A percentile compares a stretch with the other conserved stretches of the same genome.
Evolutionary conservation across 345 rosid species (phyloP).

Genomic region (thale cress (Arabidopsis thaliana)): TAIR10.1 NC_003076.8:1842501-1843000

Average conservation of each 20-base stretch:
- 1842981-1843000: slow-evolving; percentile 51
- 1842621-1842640: slow-evolving; percentile 92
- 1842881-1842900: slow-evolving; percentile 73
- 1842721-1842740: slow-evolving; percentile 70
- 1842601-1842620: slow-evolving; percentile 91
- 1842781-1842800: slow-evolving; percentile 58
- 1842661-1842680: slow-evolving; percentile 88
- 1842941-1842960: slow-evolving; percentile 70
- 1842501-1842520: slow-evolving; percentile 93
- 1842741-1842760: slow-evolving; percentile 74
- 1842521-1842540: slow-evolving; percentile 86
- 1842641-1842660: slow-evolving; percentile 94
- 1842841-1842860: slow-evolving; percentile 76
- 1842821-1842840: slow-evolving; percentile 66
- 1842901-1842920: slow-evolving; percentile 78
- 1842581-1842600: slow-evolving; percentile 83
- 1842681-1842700: slow-evolving; percentile 92
- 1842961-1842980: slow-evolving; percentile 55
- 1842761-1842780: slow-evolving; percentile 58
- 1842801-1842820: slow-evolving; percentile 33
- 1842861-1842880: slow-evolving; percentile 97
- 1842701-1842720: slow-evolving; percentile 78
- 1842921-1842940: slow-evolving; percentile 67
- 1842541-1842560: slow-evolving; percentile 85
- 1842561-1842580: slow-evolving; percentile 86